Conservation (phyloP, 2,329 filamentous ascomycete genomes). For the Alternaria sp. region DNA sequence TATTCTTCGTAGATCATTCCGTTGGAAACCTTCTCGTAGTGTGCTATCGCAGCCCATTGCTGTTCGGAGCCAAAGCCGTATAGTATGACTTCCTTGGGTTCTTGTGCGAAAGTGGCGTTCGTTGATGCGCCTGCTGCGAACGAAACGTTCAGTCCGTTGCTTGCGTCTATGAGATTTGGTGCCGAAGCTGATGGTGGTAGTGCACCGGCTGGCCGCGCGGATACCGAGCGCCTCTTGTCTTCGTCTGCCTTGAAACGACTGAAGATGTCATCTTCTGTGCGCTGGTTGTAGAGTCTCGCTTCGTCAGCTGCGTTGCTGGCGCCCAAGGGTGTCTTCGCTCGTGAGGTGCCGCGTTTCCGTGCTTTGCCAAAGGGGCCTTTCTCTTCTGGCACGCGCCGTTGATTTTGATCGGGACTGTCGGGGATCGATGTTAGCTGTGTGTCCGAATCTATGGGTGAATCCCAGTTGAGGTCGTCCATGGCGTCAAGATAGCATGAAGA, state of each 20-base stretch:
- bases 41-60: constrained; percentile 84
- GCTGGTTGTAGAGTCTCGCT: constrained; percentile 52
- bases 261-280: constrained; percentile 57
- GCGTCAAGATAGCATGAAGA: background rate
- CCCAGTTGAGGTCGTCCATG: constrained; percentile 1
- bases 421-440: constrained; percentile 21
- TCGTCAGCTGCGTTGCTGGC: constrained; percentile 64
- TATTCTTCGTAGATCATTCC: constrained; percentile 94
- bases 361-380: constrained; percentile 67
- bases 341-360: constrained; percentile 53
- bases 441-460: background rate
- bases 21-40: constrained; percentile 81
- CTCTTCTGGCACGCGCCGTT: constrained; percentile 63
- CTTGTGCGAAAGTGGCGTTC: constrained; percentile 52
- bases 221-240: constrained; percentile 37
- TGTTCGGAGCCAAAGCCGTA: constrained; percentile 76
- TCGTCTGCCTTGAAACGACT: constrained; percentile 40
- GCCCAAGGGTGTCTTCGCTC: constrained; percentile 62
- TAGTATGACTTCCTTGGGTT: constrained; percentile 80
- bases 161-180: constrained; percentile 40
- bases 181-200: constrained; percentile 41
- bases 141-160: constrained; percentile 31
- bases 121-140: constrained; percentile 37
- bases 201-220: constrained; percentile 26
- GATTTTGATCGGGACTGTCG: constrained; percentile 51